Evolutionary conservation across 140 eudicot genomes (phyloP).

Genomic region (Oenanthe javanica): DNA sequence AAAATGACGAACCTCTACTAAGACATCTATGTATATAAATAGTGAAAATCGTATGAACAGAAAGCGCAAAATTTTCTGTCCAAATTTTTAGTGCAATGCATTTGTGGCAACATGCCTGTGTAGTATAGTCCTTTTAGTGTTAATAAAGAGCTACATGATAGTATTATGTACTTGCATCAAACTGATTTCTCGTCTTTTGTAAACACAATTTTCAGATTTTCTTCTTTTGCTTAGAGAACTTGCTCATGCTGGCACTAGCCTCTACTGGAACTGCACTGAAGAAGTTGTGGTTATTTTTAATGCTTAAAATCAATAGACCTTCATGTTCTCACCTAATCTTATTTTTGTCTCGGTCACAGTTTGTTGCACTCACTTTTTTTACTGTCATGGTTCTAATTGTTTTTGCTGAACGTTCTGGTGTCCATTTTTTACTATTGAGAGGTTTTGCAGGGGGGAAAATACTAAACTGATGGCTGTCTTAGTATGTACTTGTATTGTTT

Average conservation of each 20-base stretch:
- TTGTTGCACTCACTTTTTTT: neutral
- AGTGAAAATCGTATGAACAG: neutral
- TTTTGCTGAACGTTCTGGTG: neutral
- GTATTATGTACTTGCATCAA: neutral
- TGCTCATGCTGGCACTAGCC: neutral
- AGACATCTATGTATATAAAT: neutral
- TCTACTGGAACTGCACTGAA: neutral
- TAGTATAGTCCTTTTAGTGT: neutral
- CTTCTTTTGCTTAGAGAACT: neutral
- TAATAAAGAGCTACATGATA: neutral
- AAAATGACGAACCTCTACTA: neutral
- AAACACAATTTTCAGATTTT: neutral
- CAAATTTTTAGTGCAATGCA: neutral
- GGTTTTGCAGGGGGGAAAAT: neutral
- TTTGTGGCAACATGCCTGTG: neutral
- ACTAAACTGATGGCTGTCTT: neutral
- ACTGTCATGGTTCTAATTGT: neutral
- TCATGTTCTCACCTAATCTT: neutral
- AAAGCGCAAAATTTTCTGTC: neutral
- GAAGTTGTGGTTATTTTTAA: neutral
- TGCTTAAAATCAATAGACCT: neutral
- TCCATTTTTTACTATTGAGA: neutral
- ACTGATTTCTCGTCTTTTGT: neutral
- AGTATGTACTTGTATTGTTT: neutral
- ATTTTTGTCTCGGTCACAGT: neutral